Evolutionary conservation across 2,329 filamentous ascomycete species (phyloP).

Genomic region (Aspergillus piperis): DNA sequence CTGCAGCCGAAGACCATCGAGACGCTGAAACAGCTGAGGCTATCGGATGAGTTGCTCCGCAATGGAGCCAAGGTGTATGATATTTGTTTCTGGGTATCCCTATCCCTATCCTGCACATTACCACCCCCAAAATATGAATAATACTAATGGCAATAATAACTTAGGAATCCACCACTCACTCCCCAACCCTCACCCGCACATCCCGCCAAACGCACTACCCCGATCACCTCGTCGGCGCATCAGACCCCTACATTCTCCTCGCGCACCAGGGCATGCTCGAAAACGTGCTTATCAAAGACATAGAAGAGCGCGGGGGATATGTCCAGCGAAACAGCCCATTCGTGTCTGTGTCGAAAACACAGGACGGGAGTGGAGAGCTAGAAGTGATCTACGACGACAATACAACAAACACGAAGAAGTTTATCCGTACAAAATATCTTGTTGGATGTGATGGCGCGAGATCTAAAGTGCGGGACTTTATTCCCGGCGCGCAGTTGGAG

Average conservation of each 20-base stretch:
- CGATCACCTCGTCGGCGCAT: slow-evolving; percentile 48
- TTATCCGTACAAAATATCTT: slow-evolving; percentile 62
- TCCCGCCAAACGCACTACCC: slow-evolving; percentile 71
- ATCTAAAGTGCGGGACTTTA: slow-evolving; percentile 67
- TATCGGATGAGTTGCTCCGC: slow-evolving; percentile 68
- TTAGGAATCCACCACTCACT: slow-evolving; percentile 9
- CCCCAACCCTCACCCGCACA: slow-evolving; percentile 56
- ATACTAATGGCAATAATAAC: neutral
- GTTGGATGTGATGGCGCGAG: slow-evolving; percentile 74
- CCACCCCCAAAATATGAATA: too few relatives aligned
- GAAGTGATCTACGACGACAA: slow-evolving; percentile 46
- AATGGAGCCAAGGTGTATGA: slow-evolving; percentile 72
- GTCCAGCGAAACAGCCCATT: slow-evolving; percentile 68
- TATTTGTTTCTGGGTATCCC: slow-evolving; percentile 68
- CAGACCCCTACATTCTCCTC: slow-evolving; percentile 57
- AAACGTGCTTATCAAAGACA: slow-evolving; percentile 68
- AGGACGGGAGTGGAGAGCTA: slow-evolving; percentile 35
- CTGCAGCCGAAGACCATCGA: slow-evolving; percentile 78
- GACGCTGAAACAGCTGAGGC: slow-evolving; percentile 70
- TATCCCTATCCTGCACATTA: neutral
- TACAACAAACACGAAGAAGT: slow-evolving; percentile 36
- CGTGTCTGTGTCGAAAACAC: slow-evolving; percentile 48
- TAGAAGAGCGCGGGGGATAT: slow-evolving; percentile 63
- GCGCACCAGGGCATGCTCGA: slow-evolving; percentile 76
- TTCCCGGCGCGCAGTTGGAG: slow-evolving; percentile 53